Conservation (phyloP, 1,284 basidiomycete genomes). For the Fomitopsis betulina region DNA sequence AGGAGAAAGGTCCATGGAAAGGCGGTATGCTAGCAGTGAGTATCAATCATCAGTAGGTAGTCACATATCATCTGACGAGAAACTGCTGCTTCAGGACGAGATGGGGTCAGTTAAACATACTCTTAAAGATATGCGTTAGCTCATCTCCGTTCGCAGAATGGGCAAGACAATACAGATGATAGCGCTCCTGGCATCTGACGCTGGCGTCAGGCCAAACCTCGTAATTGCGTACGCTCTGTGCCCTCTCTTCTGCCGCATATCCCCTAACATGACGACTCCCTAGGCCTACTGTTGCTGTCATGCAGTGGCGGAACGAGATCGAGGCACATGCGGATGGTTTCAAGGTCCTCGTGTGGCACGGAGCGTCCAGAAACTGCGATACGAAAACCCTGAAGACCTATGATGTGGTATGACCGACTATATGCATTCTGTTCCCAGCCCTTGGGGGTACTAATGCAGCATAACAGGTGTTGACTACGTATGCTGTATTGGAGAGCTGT, state of each 20-base stretch:
- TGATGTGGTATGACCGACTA: slow-evolving; percentile 67
- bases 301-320: slow-evolving; percentile 99
- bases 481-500: slow-evolving; percentile 86
- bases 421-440: background rate
- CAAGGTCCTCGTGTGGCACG: slow-evolving; percentile 91
- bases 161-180: slow-evolving; percentile 99
- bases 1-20: slow-evolving; percentile 85
- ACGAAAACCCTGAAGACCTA: slow-evolving; percentile 72
- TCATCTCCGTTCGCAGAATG: slow-evolving; percentile 56
- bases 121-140: background rate
- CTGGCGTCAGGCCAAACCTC: slow-evolving; percentile 73
- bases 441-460: background rate
- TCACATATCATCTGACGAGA: background rate
- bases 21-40: slow-evolving; percentile 92
- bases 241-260: background rate
- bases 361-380: slow-evolving; percentile 62
- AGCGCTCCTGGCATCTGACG: slow-evolving; percentile 79
- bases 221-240: slow-evolving; percentile 74
- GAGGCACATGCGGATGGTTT: slow-evolving; percentile 75
- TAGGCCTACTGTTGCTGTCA: slow-evolving; percentile 92
- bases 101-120: slow-evolving; percentile 63
- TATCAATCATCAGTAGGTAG: slow-evolving; percentile 9
- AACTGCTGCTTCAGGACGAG: slow-evolving; percentile 58
- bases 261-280: background rate
- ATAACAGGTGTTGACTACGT: slow-evolving; percentile 63